Evolutionary conservation across 371 early-diverging fungal genomes (phyloP), one percentile per base, ranked within the genome.

Genomic region (Apophysomyces ossiformis): DNA sequence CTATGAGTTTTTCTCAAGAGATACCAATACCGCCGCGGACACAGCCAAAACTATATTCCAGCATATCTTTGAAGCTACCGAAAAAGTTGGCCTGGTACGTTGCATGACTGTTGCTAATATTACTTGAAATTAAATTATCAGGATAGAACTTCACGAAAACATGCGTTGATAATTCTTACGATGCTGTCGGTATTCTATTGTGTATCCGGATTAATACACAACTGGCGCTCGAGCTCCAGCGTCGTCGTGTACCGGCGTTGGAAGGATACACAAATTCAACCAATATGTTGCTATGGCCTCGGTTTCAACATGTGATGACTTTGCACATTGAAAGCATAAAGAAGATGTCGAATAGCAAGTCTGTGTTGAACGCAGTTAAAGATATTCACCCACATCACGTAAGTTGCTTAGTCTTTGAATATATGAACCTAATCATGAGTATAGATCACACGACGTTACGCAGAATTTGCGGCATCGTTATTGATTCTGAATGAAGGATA

Each of bases 221-320:
- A 66, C 77, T 95, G 63, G 85, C 91, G 9, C 82, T 88, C 35
- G 92, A 95, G 60, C 81, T 95, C 72, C 95, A 95, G 70, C 79
- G 91, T 54, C 82, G 96, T 39, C 83, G 85, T 8, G 87, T 94
- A 1, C 93, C 96, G 0, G 86, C 89, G 26, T 74, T 96, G 26
- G 93, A 94, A 67, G 88, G 86, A 67, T 97, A 92, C 67, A 84
- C 91, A 39, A 93, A 95, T 76, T 85, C 90, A 15, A 86, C 90
- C 45, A 95, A 95, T 66, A 95, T 94, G 90, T 71, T 91, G n/a
- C 77, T 97, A 36, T 96, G 96, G 96, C 96, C 96, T 15, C 80
- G 94, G 9, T 96, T 95, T 73, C 95, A 95, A 65, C 76, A 88
- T 41, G 85, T 97, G 13, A 90, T 97, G 74, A 91, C 94, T 58